Conservation (phyloP, 306 rosid species). For the Vicia sativa region DNA sequence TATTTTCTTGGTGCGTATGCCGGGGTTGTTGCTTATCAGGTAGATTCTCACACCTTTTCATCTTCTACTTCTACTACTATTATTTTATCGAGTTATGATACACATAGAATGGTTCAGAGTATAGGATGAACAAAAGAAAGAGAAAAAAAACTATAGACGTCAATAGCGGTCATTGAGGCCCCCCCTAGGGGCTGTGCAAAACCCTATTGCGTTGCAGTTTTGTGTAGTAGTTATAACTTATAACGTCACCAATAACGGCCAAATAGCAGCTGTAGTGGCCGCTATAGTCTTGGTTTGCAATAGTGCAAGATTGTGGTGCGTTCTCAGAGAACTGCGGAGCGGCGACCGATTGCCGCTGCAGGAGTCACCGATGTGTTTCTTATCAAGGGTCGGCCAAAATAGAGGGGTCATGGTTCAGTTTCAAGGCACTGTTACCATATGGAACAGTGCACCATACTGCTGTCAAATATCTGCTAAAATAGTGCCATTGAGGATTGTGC, state of each 20-base stretch:
- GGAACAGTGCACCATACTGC: not conserved
- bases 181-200: not conserved
- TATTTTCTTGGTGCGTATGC: conserved; percentile 84
- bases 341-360: not conserved
- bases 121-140: conserved; percentile 15
- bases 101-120: conserved; percentile 13
- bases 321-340: not conserved
- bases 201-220: not conserved
- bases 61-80: not conserved
- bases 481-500: not conserved
- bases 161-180: not conserved
- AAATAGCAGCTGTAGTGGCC: not conserved
- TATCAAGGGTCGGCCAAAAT: not conserved
- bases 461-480: not conserved
- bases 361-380: not conserved
- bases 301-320: not conserved
- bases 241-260: not conserved
- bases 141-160: not conserved
- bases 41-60: conserved; percentile 38
- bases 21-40: conserved; percentile 87
- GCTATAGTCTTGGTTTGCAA: not conserved
- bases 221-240: not conserved
- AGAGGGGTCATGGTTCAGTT: not conserved
- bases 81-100: conserved; percentile 24
- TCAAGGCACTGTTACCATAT: not conserved